Evolutionary conservation across 2,329 filamentous ascomycete species (phyloP).

Genomic region (Colletotrichum nymphaeae): DNA sequence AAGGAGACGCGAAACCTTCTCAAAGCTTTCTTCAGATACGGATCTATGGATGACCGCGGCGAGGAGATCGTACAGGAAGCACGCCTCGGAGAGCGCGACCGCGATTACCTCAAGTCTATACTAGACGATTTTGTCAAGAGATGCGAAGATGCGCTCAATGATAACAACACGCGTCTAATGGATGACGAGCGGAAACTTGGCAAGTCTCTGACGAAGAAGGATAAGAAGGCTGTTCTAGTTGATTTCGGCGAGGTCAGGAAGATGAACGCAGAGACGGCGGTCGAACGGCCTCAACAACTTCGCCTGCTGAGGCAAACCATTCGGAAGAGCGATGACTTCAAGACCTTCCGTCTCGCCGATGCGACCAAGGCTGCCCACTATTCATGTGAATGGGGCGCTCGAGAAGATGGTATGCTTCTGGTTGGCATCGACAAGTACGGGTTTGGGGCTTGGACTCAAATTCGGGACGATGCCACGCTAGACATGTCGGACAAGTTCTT

Average conservation of each 20-base stretch:
- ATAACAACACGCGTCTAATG: constrained; percentile 77
- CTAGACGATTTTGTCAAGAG: constrained; percentile 78
- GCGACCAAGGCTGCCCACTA: constrained; percentile 94
- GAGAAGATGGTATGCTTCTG: constrained; percentile 97
- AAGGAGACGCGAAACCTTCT: constrained; percentile 95
- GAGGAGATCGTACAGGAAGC: constrained; percentile 91
- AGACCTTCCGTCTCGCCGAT: constrained; percentile 86
- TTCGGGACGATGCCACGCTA: constrained; percentile 90
- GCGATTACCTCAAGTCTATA: constrained; percentile 80
- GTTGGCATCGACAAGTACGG: constrained; percentile 93
- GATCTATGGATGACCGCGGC: constrained; percentile 87
- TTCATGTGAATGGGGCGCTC: constrained; percentile 89
- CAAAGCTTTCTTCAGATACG: constrained; percentile 89
- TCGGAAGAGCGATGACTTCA: constrained; percentile 74
- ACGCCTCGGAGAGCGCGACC: constrained; percentile 84
- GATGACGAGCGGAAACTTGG: constrained; percentile 85
- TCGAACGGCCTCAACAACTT: constrained; percentile 91
- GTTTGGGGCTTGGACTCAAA: constrained; percentile 94
- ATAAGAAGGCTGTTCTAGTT: constrained; percentile 96
- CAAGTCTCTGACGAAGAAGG: constrained; percentile 92
- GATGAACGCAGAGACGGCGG: constrained; percentile 93
- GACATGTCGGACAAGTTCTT: constrained; percentile 92
- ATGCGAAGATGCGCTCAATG: constrained; percentile 69
- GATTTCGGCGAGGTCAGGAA: constrained; percentile 95
- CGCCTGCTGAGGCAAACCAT: constrained; percentile 83